Conservation (phyloP, 1,284 basidiomycete species). For the Malassezia slooffiae region DNA sequence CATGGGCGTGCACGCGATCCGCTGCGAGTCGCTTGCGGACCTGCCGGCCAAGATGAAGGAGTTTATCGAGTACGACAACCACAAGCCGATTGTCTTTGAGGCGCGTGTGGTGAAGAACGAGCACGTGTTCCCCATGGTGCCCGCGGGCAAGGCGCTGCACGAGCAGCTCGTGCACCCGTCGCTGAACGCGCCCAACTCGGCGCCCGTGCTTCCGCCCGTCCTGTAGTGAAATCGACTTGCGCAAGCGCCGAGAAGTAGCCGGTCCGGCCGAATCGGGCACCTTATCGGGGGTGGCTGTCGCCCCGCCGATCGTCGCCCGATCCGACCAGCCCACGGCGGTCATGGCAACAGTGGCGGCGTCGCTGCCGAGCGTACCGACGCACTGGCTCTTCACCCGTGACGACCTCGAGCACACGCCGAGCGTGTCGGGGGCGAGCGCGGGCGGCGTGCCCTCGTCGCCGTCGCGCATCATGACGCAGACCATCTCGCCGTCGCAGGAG, state of each 20-base stretch:
- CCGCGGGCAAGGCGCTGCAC: conserved; percentile 80
- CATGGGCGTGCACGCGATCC: conserved; percentile 83
- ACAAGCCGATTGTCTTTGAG: conserved; percentile 78
- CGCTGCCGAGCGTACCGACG: conserved; percentile 1
- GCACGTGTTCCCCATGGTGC: conserved; percentile 90
- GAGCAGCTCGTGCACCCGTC: conserved; percentile 52
- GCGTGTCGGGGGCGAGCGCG: conserved; percentile 2
- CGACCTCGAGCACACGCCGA: conserved; percentile 12
- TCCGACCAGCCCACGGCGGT: neutral
- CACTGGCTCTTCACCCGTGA: conserved; percentile 12
- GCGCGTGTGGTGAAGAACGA: conserved; percentile 74
- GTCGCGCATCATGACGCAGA: neutral
- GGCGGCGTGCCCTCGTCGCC: neutral
- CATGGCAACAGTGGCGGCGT: conserved; percentile 5
- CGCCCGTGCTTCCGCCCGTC: neutral
- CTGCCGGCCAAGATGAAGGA: conserved; percentile 93
- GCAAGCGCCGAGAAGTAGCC: too few relatives aligned
- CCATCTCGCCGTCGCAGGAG: conserved; percentile 22
- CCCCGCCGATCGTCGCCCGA: too few relatives aligned
- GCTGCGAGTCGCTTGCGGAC: conserved; percentile 62
- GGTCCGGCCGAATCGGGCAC: too few relatives aligned
- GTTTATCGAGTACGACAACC: conserved; percentile 85
- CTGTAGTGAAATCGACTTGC: too few relatives aligned
- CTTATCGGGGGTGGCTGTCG: too few relatives aligned
- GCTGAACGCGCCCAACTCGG: conserved; percentile 9